phyloP scores from a whole-genome alignment of 148 eudicot species.

The Agrostemma githago region DNA sequence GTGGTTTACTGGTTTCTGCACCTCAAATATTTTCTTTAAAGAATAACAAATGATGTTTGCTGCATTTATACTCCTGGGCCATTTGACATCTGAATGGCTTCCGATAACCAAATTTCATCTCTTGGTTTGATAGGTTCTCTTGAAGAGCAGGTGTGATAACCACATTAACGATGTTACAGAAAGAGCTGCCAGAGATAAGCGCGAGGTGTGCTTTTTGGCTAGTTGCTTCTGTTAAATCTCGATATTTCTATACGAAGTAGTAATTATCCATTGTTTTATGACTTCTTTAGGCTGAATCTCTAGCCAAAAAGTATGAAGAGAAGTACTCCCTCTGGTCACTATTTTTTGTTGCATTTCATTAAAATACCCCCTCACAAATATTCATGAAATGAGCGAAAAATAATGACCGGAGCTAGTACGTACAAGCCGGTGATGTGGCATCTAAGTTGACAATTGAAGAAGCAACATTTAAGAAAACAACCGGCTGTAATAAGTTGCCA shows the following conservation, averaged over 20 bases:
- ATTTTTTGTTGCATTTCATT: too few species aligned
- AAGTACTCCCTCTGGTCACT: too few species aligned
- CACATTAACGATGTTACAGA: slow-evolving; percentile 79
- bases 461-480: slow-evolving; percentile 87
- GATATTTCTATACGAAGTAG: background rate
- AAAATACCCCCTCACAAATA: too few species aligned
- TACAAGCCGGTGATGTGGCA: slow-evolving; percentile 87
- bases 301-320: slow-evolving; percentile 92
- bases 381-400: too few species aligned
- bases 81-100: background rate
- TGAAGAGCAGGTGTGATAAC: slow-evolving; percentile 96
- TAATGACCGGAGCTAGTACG: too few species aligned
- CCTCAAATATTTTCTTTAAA: background rate
- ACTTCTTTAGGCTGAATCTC: slow-evolving; percentile 56
- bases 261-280: background rate
- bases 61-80: background rate
- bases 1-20: background rate
- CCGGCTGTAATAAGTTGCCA: too few species aligned
- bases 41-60: slow-evolving; percentile 3
- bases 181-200: slow-evolving; percentile 74
- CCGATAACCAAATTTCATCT: slow-evolving; percentile 9
- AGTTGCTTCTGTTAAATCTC: slow-evolving; percentile 9
- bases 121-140: slow-evolving; percentile 56
- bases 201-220: slow-evolving; percentile 54
- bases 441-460: slow-evolving; percentile 92